Base-by-base conservation (phyloP, 371 early-diverging fungal genomes). In the Mycotypha africana region DNA sequence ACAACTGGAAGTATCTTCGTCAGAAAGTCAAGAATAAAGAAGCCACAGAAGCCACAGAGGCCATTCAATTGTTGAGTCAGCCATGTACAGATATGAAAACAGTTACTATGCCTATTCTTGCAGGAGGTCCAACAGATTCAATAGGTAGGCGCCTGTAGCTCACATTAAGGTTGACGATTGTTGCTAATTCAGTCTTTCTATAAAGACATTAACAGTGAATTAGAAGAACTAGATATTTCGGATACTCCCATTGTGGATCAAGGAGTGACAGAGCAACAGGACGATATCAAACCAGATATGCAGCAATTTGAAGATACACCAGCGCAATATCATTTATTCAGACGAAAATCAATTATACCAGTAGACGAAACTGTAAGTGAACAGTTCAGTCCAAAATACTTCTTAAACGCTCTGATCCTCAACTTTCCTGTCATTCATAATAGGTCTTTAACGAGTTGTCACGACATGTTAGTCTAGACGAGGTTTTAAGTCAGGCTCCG, bases 281-380 rank as follows among this genome's bases (percentile, higher is more conserved):
- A 60, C 40, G 59, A 60, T 23, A 53, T 65, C 31, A 61, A 65
- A 37, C 58, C 62, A 12, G 65, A 58, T 24, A 61, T 65, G 58
- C 68, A 82, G 60, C 78, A 81, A 64, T 86, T 86, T 59, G 82
- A 76, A 35, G 67, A 65, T 25, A 65, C 70, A n/a, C 78, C 81
- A 24, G 67, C 76, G 0, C 60, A 62, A 58, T 78, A 80, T 41
- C 83, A 76, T 55, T 67, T 82, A 38, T 89, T 91, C 68, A 76
- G 91, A 41, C 71, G 91, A 52, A 92, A 92, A 74, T 91, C 91
- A 5, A 89, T 92, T 42, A 77, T 92, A 52, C 93, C 93, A 25
- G 90, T 92, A 35, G 93, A 92, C 58, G 89, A 89, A 56, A 69
- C 78, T n/a, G 90, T 67, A 56, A 56, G 53, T 15, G 28, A 11